phyloP scores from a whole-genome alignment of 2,329 filamentous ascomycete species.

The Colletotrichum cereale region DNA sequence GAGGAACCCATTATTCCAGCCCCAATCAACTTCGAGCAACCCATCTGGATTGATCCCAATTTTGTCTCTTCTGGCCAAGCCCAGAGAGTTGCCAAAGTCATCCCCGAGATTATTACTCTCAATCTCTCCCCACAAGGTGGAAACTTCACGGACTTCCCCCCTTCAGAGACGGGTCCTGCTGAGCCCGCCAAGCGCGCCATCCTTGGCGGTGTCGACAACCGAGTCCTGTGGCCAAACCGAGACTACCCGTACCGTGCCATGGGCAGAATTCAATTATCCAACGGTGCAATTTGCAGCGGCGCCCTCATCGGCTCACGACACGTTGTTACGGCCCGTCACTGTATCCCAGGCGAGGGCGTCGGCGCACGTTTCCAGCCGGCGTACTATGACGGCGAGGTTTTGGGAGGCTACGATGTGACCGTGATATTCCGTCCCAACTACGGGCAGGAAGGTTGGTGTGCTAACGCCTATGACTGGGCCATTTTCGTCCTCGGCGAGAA shows the following conservation, averaged over 20 bases:
- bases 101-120: constrained; percentile 9
- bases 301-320: constrained; percentile 48
- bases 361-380: constrained; percentile 44
- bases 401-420: constrained; percentile 30
- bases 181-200: constrained; percentile 26
- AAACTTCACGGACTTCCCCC: constrained; percentile 22
- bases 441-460: constrained; percentile 32
- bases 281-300: constrained; percentile 45
- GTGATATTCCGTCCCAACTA: constrained; percentile 14
- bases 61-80: neutral
- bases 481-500: constrained; percentile 45
- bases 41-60: constrained; percentile 15
- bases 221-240: constrained; percentile 29
- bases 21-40: constrained; percentile 10
- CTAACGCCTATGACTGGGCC: constrained; percentile 44
- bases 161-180: constrained; percentile 1
- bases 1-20: constrained; percentile 10
- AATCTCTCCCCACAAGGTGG: neutral
- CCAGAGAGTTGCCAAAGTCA: neutral
- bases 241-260: constrained; percentile 35
- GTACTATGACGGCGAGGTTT: constrained; percentile 43
- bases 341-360: constrained; percentile 41
- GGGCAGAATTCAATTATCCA: constrained; percentile 43
- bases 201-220: constrained; percentile 23
- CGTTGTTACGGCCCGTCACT: constrained; percentile 47